Percentiles rank a stretch among this genome's conserved stretches.
These are phyloP conservation scores for Beauveria pseudobassiana DNA, from an alignment of 2,329 filamentous ascomycete genomes.

Conservation along the genomic window DNA sequence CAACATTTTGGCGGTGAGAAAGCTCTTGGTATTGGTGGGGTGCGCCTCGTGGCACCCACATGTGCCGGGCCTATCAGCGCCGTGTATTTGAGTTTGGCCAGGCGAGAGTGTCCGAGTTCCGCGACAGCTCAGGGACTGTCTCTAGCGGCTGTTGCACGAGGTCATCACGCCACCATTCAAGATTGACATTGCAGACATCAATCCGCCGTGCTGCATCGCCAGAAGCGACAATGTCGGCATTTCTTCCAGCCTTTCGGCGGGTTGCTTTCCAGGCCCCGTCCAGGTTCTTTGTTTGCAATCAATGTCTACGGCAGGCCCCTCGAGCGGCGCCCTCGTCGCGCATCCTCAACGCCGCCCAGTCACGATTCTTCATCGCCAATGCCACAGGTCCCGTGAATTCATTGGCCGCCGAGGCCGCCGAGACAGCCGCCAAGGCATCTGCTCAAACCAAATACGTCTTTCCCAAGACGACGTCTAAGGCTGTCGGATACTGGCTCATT, in stretches of 20 bases:
- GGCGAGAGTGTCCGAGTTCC: constrained; percentile 7
- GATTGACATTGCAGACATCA: background rate
- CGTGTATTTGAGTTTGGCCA: constrained; percentile 8
- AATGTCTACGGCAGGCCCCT: constrained; percentile 35
- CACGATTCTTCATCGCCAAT: constrained; percentile 30
- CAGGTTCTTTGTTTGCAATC: constrained; percentile 39
- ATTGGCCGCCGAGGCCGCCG: constrained; percentile 21
- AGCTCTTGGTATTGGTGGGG: constrained; percentile 18
- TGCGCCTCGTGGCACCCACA: constrained; percentile 15
- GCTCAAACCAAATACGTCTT: constrained; percentile 32
- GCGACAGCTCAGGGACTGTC: background rate
- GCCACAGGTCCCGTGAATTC: constrained; percentile 22
- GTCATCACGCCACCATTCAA: constrained; percentile 12
- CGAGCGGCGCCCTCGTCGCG: constrained; percentile 29
- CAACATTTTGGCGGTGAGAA: constrained; percentile 25
- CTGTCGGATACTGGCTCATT: constrained; percentile 85
- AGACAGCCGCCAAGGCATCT: constrained; percentile 19
- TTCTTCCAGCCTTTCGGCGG: constrained; percentile 35
- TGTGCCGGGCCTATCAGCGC: constrained; percentile 22
- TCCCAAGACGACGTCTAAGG: constrained; percentile 61
- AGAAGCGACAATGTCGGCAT: constrained; percentile 30
- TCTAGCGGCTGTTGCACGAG: background rate
- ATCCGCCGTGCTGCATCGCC: constrained; percentile 5
- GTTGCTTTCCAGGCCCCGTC: constrained; percentile 31
- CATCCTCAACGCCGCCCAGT: constrained; percentile 33